Percentiles rank a stretch among this genome's conserved stretches.
Conservation (phyloP, 257 asterid genomes). For the Solanum bulbocastanum region DNA sequence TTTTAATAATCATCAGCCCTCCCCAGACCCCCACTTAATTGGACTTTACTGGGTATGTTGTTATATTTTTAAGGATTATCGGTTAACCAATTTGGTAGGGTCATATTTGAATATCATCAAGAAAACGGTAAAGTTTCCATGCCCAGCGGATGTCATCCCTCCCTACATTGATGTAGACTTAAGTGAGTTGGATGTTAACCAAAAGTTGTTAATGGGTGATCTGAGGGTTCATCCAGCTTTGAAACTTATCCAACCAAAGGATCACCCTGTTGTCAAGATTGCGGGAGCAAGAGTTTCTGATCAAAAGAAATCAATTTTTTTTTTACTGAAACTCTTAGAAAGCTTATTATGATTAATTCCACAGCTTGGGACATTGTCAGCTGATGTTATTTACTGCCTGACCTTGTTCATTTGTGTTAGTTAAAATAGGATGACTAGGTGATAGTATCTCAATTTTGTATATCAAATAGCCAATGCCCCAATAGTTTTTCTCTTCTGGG, state of each 20-base stretch:
- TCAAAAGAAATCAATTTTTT: conserved; percentile 32
- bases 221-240: conserved; percentile 84
- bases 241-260: conserved; percentile 33
- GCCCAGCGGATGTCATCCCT: conserved; percentile 84
- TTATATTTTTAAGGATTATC: not conserved
- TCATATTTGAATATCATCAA: conserved; percentile 60
- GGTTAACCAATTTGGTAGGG: conserved; percentile 33
- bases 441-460: not conserved
- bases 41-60: no score
- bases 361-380: not conserved
- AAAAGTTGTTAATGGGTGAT: conserved; percentile 61
- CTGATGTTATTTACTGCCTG: not conserved
- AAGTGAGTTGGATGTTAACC: conserved; percentile 80
- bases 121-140: conserved; percentile 64
- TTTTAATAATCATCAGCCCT: not conserved
- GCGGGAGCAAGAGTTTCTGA: conserved; percentile 34
- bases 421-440: not conserved
- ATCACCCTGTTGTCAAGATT: conserved; percentile 38
- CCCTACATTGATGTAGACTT: conserved; percentile 84
- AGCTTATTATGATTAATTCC: not conserved
- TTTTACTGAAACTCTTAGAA: not conserved
- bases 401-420: not conserved
- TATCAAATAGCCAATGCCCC: not conserved
- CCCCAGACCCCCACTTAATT: no score
- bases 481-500: not conserved